Evolutionary conservation across 2,329 filamentous ascomycete species (phyloP), one percentile per base, ranked within the genome.

Genomic region (Chalara sp.): DNA sequence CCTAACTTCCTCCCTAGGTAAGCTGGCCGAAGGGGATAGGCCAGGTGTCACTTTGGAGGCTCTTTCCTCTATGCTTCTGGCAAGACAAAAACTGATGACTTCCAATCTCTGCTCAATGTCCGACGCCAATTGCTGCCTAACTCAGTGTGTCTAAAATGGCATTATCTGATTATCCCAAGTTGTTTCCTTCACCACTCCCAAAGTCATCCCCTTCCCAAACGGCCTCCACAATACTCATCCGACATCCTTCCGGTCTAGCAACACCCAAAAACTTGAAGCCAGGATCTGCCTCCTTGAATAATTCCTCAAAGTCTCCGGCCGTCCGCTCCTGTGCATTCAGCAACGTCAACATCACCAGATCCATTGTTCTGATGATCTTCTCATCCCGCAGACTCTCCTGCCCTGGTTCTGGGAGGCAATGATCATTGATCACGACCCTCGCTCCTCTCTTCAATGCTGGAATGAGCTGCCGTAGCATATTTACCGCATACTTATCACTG

Each of bases 371-470:
- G 51, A 76, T 72, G 40, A 75, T 62, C 53, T 68, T 72, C 57
- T 76, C 72, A 52, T 76, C 73, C 69, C 70, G 73, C 1, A 67
- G 58, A 28, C 63, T 66, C 54, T 75, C 71, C 3, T 54, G 57
- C 0, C 69, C 70, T 1, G 67, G 62, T 31, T 70, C 66, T 0
- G 67, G 63, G 2, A 76, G 61, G 54, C 73, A 76, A 55, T 74
- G 68, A 51, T 73, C 70, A 50, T 73, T 73, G 49, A 73, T 72
- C 47, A 61, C 21, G 1, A 61, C 47, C 45, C 72, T 67, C 8
- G 77, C 71, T 13, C 80, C 73, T 1, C 76, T 72, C 63, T 81
- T 77, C 47, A 83, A 64, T 33, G 78, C 73, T 1, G 79, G 78
- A 2, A 79, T 65, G 6, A 83, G 67, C 21, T 71, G 72, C 53